Evolutionary conservation across 2,329 filamentous ascomycete genomes (phyloP).

Genomic region (Cordyceps farinosa): DNA sequence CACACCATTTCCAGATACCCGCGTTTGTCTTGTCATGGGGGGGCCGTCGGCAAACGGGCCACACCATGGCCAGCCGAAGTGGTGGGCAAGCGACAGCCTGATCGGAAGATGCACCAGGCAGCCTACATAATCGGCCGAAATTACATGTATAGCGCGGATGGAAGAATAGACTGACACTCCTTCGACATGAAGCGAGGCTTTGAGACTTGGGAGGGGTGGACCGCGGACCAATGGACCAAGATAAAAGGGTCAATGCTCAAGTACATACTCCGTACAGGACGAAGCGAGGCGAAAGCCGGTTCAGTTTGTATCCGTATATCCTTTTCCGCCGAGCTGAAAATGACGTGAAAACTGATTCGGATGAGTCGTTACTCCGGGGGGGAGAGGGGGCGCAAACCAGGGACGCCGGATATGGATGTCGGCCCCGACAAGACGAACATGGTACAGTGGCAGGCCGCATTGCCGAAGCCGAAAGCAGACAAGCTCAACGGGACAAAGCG

Average conservation of each 20-base stretch:
- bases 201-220: neutral
- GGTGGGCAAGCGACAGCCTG: neutral
- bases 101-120: neutral
- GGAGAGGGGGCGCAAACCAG: neutral
- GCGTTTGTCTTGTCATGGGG: neutral
- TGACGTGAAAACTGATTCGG: constrained; percentile 1
- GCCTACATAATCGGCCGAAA: neutral
- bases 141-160: neutral
- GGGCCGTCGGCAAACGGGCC: neutral
- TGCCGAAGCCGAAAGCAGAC: constrained; percentile 1
- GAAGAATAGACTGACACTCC: neutral
- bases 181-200: neutral
- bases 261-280: neutral
- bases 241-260: neutral
- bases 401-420: constrained; percentile 10
- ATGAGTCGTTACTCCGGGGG: constrained; percentile 6
- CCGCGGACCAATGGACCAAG: neutral
- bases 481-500: neutral
- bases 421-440: constrained; percentile 1
- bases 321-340: neutral
- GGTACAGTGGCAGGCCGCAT: neutral
- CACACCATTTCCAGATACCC: neutral
- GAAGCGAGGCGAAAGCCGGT: constrained; percentile 5
- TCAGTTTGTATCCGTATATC: neutral
- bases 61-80: too few relatives aligned